Evolutionary conservation across 2,329 filamentous ascomycete genomes (phyloP), one percentile per base, ranked within the genome.

Genomic region (Thielaviopsis ethacetica): DNA sequence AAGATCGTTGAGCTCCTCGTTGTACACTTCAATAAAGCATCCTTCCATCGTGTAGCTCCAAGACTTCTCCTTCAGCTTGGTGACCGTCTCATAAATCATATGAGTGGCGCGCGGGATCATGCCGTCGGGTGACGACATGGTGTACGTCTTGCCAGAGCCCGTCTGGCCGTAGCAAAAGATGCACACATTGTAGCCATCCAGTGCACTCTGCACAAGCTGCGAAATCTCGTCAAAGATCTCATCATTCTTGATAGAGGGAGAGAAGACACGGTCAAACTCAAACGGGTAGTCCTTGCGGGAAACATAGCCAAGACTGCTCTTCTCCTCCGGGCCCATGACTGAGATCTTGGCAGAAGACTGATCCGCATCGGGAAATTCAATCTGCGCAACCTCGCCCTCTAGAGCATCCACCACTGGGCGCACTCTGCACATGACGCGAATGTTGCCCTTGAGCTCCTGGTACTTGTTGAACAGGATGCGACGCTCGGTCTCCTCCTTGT

Each of bases 101-200:
- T 88, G 82, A 7, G 94, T 93, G 2, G 93, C 91, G 7, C 86
- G 82, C 1, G 93, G 91, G 61, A 98, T 98, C 85, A 98, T 96
- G 64, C 93, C 93, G 65, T 96, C 88, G 1, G 76, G 72, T 0
- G 85, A 86, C 10, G 88, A 94, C 93, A 98, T 98, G 3, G 93
- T 97, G 68, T 85, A 88, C 0, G 93, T 98, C 76, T 98, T 98
- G 62, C 93, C 93, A 19, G 91, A 93, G 3, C 93, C 93, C 0
- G 93, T 98, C 71, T 98, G 93, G 51, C 93, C 93, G 68, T 98
- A 98, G 68, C 91, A 96, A 73, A 98, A 95, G 63, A 98, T 97
- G 71, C 91, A 97, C 56, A 98, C 93, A 65, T 97, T 98, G 75
- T 95, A 98, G 1, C 93, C 93, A 67, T 98, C 93, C 47, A 98